Conservation (phyloP, 1,284 basidiomycete genomes). For the Rhodotorula sp. region DNA sequence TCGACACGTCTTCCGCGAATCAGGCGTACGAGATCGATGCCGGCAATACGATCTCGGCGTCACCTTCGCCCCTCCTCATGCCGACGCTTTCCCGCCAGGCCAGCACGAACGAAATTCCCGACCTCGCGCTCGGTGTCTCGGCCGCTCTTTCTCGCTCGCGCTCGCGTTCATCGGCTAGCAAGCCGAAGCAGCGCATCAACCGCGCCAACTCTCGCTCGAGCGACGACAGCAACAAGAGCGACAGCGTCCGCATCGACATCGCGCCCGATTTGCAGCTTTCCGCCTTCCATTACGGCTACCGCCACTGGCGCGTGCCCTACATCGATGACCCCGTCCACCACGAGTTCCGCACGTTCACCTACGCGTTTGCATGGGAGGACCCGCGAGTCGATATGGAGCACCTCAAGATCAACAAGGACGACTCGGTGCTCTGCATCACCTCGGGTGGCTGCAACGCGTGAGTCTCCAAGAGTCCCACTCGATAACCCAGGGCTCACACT, state of each 20-base stretch:
- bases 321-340: slow-evolving; percentile 70
- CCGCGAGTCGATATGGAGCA: slow-evolving; percentile 72
- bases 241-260: slow-evolving; percentile 39
- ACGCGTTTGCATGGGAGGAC: slow-evolving; percentile 68
- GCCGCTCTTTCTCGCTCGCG: slow-evolving; percentile 44
- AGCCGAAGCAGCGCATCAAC: slow-evolving; percentile 4
- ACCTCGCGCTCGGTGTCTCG: slow-evolving; percentile 28
- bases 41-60: slow-evolving; percentile 62
- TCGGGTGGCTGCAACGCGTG: slow-evolving; percentile 74
- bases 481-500: not conserved
- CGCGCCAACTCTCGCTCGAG: slow-evolving; percentile 22
- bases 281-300: slow-evolving; percentile 72
- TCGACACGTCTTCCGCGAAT: slow-evolving; percentile 60
- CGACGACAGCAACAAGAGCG: slow-evolving; percentile 17
- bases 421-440: slow-evolving; percentile 73
- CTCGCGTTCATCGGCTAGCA: slow-evolving; percentile 22
- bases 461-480: not conserved
- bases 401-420: slow-evolving; percentile 61
- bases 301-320: slow-evolving; percentile 65
- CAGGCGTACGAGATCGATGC: slow-evolving; percentile 70
- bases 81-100: slow-evolving; percentile 12
- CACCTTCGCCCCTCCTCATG: slow-evolving; percentile 50
- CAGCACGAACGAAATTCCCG: slow-evolving; percentile 21
- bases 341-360: slow-evolving; percentile 60
- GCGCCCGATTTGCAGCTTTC: slow-evolving; percentile 44